These are phyloP conservation scores for Fraxinus quadrangulata DNA, from an alignment of 257 asterid genomes.

Conservation along the genomic window DNA sequence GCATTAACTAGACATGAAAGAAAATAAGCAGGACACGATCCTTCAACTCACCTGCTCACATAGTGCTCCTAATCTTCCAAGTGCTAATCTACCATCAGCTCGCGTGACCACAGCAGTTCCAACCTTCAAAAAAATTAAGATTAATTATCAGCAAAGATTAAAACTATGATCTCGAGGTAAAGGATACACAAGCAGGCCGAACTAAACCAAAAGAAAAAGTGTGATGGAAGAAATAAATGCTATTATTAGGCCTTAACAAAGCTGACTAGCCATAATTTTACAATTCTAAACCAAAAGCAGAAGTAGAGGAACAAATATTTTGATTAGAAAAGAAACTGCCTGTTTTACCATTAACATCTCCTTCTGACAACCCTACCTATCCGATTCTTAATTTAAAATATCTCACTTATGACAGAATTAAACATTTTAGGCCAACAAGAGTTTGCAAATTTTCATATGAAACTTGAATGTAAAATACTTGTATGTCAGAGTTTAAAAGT, in stretches of 20 bases:
- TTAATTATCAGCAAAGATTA: conserved; percentile 11
- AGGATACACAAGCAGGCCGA: background rate
- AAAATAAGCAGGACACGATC: conserved; percentile 14
- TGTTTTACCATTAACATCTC: background rate
- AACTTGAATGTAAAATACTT: background rate
- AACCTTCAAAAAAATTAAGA: conserved; percentile 44
- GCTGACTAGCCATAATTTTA: background rate
- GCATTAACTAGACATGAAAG: conserved; percentile 7
- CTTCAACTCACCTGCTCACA: conserved; percentile 82
- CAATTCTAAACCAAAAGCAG: background rate
- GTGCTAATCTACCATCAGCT: conserved; percentile 81
- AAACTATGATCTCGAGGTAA: background rate
- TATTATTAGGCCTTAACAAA: background rate
- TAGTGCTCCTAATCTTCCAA: conserved; percentile 93
- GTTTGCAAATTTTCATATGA: background rate
- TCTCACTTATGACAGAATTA: background rate
- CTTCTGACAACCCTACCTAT: background rate
- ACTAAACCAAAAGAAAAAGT: background rate
- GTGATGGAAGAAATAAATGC: background rate
- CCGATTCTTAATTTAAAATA: background rate
- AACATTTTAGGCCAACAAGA: background rate
- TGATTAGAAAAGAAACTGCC: background rate
- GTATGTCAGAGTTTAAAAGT: background rate
- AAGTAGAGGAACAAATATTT: background rate
- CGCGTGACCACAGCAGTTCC: conserved; percentile 89